Evolutionary conservation across 73 alveolate genomes (phyloP).

Genomic region (Uronychia setigera): DNA sequence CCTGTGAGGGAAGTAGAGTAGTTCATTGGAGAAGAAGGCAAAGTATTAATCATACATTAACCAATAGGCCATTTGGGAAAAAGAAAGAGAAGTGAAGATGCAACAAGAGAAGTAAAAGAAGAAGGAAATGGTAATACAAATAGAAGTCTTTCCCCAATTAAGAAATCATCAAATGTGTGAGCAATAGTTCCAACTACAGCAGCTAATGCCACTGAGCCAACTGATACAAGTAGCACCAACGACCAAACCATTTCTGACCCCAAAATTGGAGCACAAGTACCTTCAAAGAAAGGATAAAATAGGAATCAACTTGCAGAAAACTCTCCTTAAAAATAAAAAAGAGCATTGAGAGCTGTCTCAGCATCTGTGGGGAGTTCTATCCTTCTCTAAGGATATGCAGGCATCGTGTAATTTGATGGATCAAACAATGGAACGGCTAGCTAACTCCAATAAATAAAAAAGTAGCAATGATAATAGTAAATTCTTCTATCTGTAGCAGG

Average conservation of each 20-base stretch:
- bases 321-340: no score
- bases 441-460: no score
- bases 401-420: background rate
- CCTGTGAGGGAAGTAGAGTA: background rate
- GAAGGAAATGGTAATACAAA: conserved; percentile 1
- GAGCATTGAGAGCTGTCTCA: background rate
- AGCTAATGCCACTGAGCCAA: background rate
- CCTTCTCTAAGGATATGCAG: background rate
- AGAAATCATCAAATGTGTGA: background rate
- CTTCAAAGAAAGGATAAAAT: background rate
- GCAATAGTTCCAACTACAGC: background rate
- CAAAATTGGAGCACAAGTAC: background rate
- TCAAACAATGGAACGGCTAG: background rate
- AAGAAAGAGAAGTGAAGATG: no score
- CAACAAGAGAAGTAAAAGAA: conserved; percentile 13
- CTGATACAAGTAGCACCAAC: background rate
- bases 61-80: background rate
- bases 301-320: no score
- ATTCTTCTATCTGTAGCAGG: background rate
- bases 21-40: background rate
- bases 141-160: background rate
- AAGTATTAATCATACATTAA: background rate
- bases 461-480: background rate
- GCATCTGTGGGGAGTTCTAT: background rate
- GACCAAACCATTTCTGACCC: background rate